Percentiles rank a stretch among this genome's conserved stretches.
These are phyloP conservation scores for Solanum etuberosum DNA, from an alignment of 257 asterid genomes.

Conservation along the genomic window DNA sequence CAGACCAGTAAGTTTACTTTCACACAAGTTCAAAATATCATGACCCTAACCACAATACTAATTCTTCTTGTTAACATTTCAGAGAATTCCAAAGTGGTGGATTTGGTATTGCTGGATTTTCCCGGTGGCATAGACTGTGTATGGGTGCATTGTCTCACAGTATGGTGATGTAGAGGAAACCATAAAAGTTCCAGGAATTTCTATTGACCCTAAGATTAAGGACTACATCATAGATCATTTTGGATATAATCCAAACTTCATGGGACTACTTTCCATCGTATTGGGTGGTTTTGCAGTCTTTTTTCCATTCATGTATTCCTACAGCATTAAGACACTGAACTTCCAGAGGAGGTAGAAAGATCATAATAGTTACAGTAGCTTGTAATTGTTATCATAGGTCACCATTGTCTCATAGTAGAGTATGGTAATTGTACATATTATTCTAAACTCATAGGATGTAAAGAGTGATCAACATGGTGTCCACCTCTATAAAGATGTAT, in stretches of 20 bases:
- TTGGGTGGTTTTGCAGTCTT: constrained; percentile 2
- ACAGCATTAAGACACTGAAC: constrained; percentile 40
- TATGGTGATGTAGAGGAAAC: too few species aligned
- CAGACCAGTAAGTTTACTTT: constrained; percentile 52
- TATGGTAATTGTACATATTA: not conserved
- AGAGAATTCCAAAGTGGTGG: constrained; percentile 69
- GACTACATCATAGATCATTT: too few species aligned
- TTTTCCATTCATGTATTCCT: constrained; percentile 41
- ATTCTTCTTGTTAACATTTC: not conserved
- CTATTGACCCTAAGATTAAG: too few species aligned
- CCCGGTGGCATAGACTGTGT: constrained; percentile 84
- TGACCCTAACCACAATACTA: not conserved
- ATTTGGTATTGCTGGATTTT: constrained; percentile 47
- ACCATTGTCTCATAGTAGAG: not conserved
- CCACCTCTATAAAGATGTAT: too few species aligned
- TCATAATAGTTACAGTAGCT: not conserved
- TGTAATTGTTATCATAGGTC: not conserved
- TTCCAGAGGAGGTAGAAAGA: constrained; percentile 35
- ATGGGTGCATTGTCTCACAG: constrained; percentile 64
- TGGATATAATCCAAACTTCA: too few species aligned
- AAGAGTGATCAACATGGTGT: too few species aligned
- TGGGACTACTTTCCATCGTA: not conserved
- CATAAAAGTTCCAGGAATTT: too few species aligned
- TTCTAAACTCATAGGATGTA: too few species aligned
- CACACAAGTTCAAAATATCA: not conserved